Evolutionary conservation across 768 basidiomycete genomes (phyloP).

Genomic region (Boletellus emodensis): DNA sequence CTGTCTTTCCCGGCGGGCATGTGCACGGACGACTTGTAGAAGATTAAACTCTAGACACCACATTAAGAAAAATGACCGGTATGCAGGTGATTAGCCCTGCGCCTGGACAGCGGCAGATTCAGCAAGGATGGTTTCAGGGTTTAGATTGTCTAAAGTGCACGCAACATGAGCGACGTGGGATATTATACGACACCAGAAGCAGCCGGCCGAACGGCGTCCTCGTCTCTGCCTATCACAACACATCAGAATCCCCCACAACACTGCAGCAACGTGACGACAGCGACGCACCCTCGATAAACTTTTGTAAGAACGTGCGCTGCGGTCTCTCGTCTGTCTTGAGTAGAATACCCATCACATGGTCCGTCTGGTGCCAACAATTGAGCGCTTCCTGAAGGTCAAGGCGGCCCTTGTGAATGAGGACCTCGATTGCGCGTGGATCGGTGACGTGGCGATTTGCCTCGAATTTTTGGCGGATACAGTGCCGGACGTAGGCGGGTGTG

Average conservation of each 20-base stretch:
- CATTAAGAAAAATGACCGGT: background rate
- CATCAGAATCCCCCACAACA: background rate
- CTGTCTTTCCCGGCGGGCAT: background rate
- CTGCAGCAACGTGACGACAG: background rate
- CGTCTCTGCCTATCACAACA: constrained; percentile 58
- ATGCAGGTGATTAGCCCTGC: background rate
- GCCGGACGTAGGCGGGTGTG: constrained; percentile 72
- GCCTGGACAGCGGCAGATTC: background rate
- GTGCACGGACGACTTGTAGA: too few relatives aligned
- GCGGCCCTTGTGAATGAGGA: constrained; percentile 77
- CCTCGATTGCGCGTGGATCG: constrained; percentile 78
- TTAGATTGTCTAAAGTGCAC: constrained; percentile 6
- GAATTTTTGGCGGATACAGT: constrained; percentile 80
- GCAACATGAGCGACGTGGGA: background rate
- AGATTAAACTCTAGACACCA: background rate
- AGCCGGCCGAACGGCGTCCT: constrained; percentile 66
- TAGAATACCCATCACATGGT: constrained; percentile 73
- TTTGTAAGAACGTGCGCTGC: constrained; percentile 67
- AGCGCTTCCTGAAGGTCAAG: constrained; percentile 93
- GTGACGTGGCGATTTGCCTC: constrained; percentile 81
- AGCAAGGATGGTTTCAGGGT: background rate
- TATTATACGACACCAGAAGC: constrained; percentile 42
- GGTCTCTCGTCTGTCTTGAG: constrained; percentile 47
- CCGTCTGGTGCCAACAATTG: constrained; percentile 90
- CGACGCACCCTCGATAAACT: constrained; percentile 75